Base-by-base conservation (phyloP, 176 grass and related monocot genomes). In the Oryza glumipatula region DNA sequence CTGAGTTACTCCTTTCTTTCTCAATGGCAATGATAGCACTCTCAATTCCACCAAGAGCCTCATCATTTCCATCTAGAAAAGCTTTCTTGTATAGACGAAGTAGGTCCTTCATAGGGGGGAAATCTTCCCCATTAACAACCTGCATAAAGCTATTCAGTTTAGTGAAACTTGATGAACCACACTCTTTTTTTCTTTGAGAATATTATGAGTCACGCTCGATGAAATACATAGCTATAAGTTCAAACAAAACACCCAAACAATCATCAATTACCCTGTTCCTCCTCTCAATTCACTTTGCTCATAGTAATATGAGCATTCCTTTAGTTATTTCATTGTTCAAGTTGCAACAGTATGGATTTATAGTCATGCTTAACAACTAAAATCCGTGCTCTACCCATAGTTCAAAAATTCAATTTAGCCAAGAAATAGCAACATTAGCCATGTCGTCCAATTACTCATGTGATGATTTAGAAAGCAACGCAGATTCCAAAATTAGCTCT, bases 41-140 rank as follows among this genome's bases (percentile, higher is more conserved):
- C 81, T 99, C 93, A 2, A 91, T 89, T 89, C 92, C 88, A 12
- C 60, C 49, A 77, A 92, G 67, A 87, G 72, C 67, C 76, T 94
- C 92, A 14, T 89, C 70, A 19, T 99, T 89, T 82, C 96, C 93
- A 70, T 82, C 79, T 48, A 92, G 41, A 84, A 94, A 85, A 54
- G 93, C 93, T 33, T 82, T 88, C 85, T 88, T 96, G 90, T 99
- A 99, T 22, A 91, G 84, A 76, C 80, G 73, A 74, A 99, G 88
- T 61, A 99, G 88, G 43, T 77, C 71, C 65, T 88, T 89, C 93
- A 96, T 96, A 75, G 88, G 56, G 72, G 88, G 96, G 22, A 84
- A 76, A 82, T 86, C 85, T 67, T 94, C 69, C 33, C 76, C 56
- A 71, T 94, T 87, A 60, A 90, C 72, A 70, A 76, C 13, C 89